Base-by-base conservation (phyloP, 805 yeast species). In the Monosporozyma aquatica region DNA sequence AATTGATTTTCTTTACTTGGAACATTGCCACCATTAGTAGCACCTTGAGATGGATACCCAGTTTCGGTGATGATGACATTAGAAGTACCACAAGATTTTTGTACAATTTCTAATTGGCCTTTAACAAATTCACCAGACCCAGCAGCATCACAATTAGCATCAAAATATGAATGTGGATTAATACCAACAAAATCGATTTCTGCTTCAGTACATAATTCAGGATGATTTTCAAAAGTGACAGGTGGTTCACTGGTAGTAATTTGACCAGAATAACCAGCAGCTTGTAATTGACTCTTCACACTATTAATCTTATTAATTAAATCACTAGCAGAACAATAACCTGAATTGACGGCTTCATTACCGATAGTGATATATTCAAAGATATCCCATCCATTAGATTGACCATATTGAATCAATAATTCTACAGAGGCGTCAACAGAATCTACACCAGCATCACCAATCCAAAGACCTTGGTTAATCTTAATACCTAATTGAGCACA, bases 241-340 rank as follows among this genome's bases (percentile, higher is more conserved):
- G 96, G 92, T 42, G 95, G 95, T 62, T 89, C 97, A 43, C 95
- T 76, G 15, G 95, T 87, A 18, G 94, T 80, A 37, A 87, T 71
- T 42, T 65, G 56, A 41, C 96, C 96, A 8, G 68, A 63, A 66
- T 78, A 89, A 29, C 97, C 97, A 22, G 86, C 89, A 40, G 58
- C 63, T 43, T 65, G 56, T 43, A 89, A 72, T 47, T 64, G 63
- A 10, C 70, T 28, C 61, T 79, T 82, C 40, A 86, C 92, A 10
- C 75, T 63, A 1, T 75, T 43, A 47, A 87, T 81, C 64, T 85
- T 86, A 38, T 63, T 35, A 25, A 80, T 67, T 51, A 89, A 72
- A n/a, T 81, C 82, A 20, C 64, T 51, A 18, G 74, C 85, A 6
- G 84, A 56, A 53, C 74, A 67, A 63, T 66, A 84, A 9, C 78